phyloP scores from a whole-genome alignment of 305 asterid species.

The Fraxinus floribunda region DNA sequence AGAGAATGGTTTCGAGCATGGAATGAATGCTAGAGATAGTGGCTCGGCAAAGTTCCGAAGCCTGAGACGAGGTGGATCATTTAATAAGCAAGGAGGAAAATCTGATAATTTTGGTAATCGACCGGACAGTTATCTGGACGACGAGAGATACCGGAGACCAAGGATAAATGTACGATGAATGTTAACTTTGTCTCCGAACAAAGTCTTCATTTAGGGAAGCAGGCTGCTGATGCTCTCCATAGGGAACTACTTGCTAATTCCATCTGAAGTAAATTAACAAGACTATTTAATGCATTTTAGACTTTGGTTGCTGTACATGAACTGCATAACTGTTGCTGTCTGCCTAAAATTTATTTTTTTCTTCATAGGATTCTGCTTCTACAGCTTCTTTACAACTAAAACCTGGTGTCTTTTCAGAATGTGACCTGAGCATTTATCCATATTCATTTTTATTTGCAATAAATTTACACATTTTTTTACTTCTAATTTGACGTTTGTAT shows the following conservation, averaged over 20 bases:
- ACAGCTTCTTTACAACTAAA: not conserved
- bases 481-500: not conserved
- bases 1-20: slow-evolving; percentile 35
- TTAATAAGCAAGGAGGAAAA: slow-evolving; percentile 44
- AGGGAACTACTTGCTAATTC: not conserved
- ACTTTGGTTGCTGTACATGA: not conserved
- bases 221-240: not conserved
- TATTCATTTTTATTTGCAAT: not conserved
- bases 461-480: not conserved
- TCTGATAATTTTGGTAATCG: slow-evolving; percentile 31
- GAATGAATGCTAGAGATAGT: slow-evolving; percentile 26
- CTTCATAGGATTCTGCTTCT: not conserved
- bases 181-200: not conserved
- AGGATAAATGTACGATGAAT: slow-evolving; percentile 64
- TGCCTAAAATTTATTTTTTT: not conserved
- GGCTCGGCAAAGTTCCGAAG: slow-evolving; percentile 30
- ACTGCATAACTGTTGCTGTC: not conserved
- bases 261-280: not conserved
- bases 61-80: slow-evolving; percentile 40
- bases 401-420: not conserved
- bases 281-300: not conserved
- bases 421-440: not conserved
- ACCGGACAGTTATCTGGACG: slow-evolving; percentile 48
- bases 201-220: not conserved
- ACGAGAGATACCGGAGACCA: slow-evolving; percentile 53